Evolutionary conservation across 2,329 filamentous ascomycete genomes (phyloP).

Genomic region (Ophiostoma perfectum): DNA sequence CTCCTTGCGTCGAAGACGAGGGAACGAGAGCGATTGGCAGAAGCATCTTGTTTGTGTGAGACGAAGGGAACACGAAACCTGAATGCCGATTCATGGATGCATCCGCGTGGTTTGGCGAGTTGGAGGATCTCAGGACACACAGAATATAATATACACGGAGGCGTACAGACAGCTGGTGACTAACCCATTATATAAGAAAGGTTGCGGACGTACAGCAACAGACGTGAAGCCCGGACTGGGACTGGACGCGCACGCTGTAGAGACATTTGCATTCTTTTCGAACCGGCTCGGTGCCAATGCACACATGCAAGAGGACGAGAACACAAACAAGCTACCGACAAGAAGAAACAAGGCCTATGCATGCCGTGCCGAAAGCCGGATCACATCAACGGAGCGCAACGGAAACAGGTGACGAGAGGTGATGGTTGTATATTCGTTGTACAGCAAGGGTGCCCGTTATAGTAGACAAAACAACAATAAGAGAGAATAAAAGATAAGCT

Average conservation of each 20-base stretch:
- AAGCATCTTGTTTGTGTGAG: neutral
- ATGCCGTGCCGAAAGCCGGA: neutral
- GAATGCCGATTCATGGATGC: neutral
- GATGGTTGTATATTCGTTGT: neutral
- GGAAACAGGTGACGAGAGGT: neutral
- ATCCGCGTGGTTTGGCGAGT: neutral
- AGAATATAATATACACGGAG: too few species aligned
- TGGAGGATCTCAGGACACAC: too few species aligned
- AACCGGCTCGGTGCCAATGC: too few species aligned
- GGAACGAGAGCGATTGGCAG: conserved; percentile 5
- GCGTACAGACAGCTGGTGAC: too few species aligned
- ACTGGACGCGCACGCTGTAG: too few species aligned
- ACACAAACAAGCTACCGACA: too few species aligned
- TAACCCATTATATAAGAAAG: neutral
- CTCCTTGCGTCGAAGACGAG: neutral
- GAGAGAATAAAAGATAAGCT: neutral
- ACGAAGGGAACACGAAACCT: neutral
- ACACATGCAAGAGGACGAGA: too few species aligned
- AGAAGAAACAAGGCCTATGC: neutral
- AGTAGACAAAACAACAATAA: neutral
- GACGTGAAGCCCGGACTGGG: too few species aligned
- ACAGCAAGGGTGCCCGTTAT: too few species aligned
- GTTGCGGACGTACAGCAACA: too few species aligned
- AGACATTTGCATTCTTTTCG: too few species aligned
- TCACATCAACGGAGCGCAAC: too few species aligned